Evolutionary conservation across 1,284 basidiomycete genomes (phyloP).

Genomic region (Sporisorium exsertum): DNA sequence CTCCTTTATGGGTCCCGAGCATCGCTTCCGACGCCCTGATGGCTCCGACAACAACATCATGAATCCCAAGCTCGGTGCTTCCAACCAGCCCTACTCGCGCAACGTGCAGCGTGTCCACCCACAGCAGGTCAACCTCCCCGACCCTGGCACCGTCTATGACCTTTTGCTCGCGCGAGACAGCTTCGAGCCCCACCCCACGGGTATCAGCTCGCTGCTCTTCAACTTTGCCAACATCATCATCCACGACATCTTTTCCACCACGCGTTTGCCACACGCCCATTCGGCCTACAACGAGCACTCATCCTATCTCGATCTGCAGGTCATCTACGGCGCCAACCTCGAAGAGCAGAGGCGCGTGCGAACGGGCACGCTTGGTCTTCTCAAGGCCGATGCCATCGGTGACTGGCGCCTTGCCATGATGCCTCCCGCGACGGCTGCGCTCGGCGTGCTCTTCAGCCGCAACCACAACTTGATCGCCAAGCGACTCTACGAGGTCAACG

Average conservation of each 20-base stretch:
- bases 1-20: constrained; percentile 74
- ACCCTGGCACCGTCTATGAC: constrained; percentile 51
- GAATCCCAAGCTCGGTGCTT: constrained; percentile 76
- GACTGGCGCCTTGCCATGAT: constrained; percentile 73
- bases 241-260: constrained; percentile 63
- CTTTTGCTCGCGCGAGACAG: constrained; percentile 39
- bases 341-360: constrained; percentile 36
- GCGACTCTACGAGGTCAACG: constrained; percentile 74
- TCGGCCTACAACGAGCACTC: constrained; percentile 75
- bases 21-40: constrained; percentile 64
- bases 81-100: constrained; percentile 43
- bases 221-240: constrained; percentile 62
- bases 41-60: constrained; percentile 77
- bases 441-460: constrained; percentile 76
- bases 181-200: constrained; percentile 53
- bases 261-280: constrained; percentile 23
- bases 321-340: constrained; percentile 73
- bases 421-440: constrained; percentile 78
- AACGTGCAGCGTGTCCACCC: constrained; percentile 42
- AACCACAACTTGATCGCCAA: constrained; percentile 82
- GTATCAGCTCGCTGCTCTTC: constrained; percentile 59
- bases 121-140: constrained; percentile 38
- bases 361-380: constrained; percentile 30
- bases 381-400: constrained; percentile 48
- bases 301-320: constrained; percentile 82